These are phyloP conservation scores for Fusarium sp. DNA, from an alignment of 2,329 filamentous ascomycete species.

Conservation along the genomic window DNA sequence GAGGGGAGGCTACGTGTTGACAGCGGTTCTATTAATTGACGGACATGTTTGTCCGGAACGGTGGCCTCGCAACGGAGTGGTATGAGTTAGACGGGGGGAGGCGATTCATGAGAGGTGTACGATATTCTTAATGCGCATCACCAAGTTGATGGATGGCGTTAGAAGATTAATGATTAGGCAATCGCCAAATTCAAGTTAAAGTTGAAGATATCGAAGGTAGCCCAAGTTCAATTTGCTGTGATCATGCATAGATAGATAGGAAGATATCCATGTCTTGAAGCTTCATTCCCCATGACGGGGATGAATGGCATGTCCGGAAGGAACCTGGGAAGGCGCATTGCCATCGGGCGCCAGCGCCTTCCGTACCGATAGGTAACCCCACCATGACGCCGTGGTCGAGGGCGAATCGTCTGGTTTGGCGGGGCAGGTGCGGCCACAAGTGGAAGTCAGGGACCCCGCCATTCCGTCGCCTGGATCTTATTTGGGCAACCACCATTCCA, in stretches of 20 bases:
- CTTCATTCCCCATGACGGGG: neutral
- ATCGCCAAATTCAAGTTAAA: neutral
- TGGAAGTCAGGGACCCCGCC: conserved; percentile 37
- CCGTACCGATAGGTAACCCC: conserved; percentile 25
- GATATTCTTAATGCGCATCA: conserved; percentile 32
- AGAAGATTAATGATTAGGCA: neutral
- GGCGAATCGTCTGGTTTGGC: conserved; percentile 37
- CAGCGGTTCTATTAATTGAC: conserved; percentile 18
- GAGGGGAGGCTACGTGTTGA: conserved; percentile 22
- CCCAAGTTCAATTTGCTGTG: neutral
- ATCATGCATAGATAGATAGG: neutral
- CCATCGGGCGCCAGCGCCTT: conserved; percentile 2
- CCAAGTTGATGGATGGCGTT: conserved; percentile 3
- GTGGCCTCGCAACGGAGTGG: conserved; percentile 13
- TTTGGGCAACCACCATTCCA: conserved; percentile 26
- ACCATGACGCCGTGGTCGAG: conserved; percentile 37
- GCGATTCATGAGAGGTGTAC: conserved; percentile 21
- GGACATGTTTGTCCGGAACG: conserved; percentile 17
- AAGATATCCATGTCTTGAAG: neutral
- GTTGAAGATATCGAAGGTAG: neutral
- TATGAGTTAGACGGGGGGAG: conserved; percentile 23
- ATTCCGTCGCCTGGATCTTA: conserved; percentile 17
- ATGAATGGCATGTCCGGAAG: neutral
- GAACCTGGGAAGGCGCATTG: neutral
- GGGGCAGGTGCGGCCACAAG: conserved; percentile 38